These are phyloP conservation scores for Deakozyma indianensis DNA, from an alignment of 805 yeast genomes.

Conservation along the genomic window DNA sequence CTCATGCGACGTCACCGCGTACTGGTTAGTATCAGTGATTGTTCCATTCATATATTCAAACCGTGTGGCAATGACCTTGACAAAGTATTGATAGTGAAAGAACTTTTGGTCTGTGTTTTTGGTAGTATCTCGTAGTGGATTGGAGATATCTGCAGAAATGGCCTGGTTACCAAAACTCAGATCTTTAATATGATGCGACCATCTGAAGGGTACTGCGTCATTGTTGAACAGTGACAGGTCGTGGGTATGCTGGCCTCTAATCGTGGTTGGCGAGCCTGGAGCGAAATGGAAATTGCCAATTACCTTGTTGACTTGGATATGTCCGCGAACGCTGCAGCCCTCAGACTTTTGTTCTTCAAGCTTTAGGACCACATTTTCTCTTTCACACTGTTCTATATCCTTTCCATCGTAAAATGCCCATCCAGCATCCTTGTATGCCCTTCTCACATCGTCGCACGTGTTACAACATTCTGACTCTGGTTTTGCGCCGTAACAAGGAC, in stretches of 20 bases:
- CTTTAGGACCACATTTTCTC: conserved; percentile 65
- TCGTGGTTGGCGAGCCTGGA: conserved; percentile 63
- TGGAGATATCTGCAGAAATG: conserved; percentile 31
- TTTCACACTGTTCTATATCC: conserved; percentile 79
- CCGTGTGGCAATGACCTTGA: conserved; percentile 84
- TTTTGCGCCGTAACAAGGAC: conserved; percentile 84
- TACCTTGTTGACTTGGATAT: conserved; percentile 66
- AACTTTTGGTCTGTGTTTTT: conserved; percentile 33
- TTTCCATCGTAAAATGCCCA: conserved; percentile 91
- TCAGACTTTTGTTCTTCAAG: conserved; percentile 49
- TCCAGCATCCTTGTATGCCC: conserved; percentile 58
- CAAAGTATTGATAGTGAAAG: conserved; percentile 59
- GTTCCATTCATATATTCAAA: conserved; percentile 50
- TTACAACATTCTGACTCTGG: conserved; percentile 58
- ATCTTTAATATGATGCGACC: conserved; percentile 67
- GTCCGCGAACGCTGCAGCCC: conserved; percentile 82
- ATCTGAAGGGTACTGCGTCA: conserved; percentile 43
- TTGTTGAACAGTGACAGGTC: conserved; percentile 62
- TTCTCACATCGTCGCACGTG: conserved; percentile 65
- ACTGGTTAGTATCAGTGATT: conserved; percentile 69
- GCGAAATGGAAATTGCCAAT: conserved; percentile 92
- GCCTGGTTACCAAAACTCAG: conserved; percentile 64
- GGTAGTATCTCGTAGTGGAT: conserved; percentile 50
- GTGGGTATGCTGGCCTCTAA: conserved; percentile 55
- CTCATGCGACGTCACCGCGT: conserved; percentile 76